Evolutionary conservation across 148 eudicot species (phyloP).

Genomic region (Vaccinium darrowii): DNA sequence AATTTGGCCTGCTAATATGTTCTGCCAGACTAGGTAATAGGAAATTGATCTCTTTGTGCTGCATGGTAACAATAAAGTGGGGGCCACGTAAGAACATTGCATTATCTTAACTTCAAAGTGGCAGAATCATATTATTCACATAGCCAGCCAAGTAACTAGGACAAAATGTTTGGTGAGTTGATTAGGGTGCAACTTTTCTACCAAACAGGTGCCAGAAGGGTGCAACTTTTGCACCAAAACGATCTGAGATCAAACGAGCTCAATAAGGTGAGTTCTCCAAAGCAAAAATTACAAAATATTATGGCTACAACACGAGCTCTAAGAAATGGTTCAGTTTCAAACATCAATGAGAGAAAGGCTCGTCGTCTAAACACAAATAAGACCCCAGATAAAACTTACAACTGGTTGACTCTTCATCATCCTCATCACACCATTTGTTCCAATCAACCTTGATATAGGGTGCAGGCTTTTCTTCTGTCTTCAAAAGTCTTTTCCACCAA

Average conservation of each 20-base stretch:
- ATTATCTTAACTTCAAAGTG: not conserved
- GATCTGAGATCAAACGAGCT: not conserved
- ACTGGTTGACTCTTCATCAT: constrained; percentile 61
- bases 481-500: constrained; percentile 84
- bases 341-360: constrained; percentile 3
- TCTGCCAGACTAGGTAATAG: not conserved
- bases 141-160: not conserved
- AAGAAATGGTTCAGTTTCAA: not conserved
- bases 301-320: not conserved
- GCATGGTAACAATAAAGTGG: not conserved
- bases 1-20: not conserved
- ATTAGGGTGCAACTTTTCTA: not conserved
- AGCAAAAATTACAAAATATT: not conserved
- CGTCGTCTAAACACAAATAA: not conserved
- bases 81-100: not conserved
- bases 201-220: not conserved
- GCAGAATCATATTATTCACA: not conserved
- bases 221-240: not conserved
- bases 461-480: constrained; percentile 79
- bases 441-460: constrained; percentile 85
- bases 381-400: constrained; percentile 49
- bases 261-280: not conserved
- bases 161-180: not conserved
- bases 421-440: constrained; percentile 92
- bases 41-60: constrained; percentile 1